These are phyloP conservation scores for Colletotrichum cereale DNA, from an alignment of 2,329 filamentous ascomycete genomes.

Conservation along the genomic window DNA sequence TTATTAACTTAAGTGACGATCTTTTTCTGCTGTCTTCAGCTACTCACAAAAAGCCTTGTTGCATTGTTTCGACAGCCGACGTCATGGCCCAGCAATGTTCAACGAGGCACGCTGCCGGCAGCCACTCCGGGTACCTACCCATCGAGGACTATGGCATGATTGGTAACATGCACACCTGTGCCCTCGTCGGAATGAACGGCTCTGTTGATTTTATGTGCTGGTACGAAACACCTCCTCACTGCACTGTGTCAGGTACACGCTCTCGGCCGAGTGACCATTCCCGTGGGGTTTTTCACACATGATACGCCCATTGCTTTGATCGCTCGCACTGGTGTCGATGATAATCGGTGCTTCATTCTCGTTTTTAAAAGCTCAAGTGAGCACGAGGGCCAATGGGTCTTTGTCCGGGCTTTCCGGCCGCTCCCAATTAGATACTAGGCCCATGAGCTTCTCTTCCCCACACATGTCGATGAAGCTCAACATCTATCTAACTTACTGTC, in stretches of 20 bases:
- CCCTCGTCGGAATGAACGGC: constrained; percentile 79
- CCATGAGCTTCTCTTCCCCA: background rate
- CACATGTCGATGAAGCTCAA: background rate
- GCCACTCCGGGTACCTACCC: constrained; percentile 65
- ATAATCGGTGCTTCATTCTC: background rate
- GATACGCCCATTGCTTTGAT: background rate
- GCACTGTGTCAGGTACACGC: background rate
- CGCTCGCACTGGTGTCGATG: background rate
- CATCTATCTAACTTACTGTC: background rate
- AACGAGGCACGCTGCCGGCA: constrained; percentile 45
- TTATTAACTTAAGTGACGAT: background rate
- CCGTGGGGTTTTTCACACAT: background rate
- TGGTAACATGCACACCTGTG: constrained; percentile 84
- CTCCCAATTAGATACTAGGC: no score
- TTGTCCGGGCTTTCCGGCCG: background rate
- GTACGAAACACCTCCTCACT: constrained; percentile 53
- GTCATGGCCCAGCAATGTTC: constrained; percentile 51
- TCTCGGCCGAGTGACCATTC: constrained; percentile 5
- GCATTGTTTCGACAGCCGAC: constrained; percentile 11
- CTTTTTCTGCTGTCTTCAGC: background rate
- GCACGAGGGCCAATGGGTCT: background rate
- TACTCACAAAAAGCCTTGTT: background rate
- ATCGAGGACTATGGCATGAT: constrained; percentile 86
- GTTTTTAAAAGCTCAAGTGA: no score
- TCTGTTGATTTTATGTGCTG: constrained; percentile 85